These are phyloP conservation scores for Limnanthes douglasii DNA, from an alignment of 345 rosid species.

Conservation along the genomic window DNA sequence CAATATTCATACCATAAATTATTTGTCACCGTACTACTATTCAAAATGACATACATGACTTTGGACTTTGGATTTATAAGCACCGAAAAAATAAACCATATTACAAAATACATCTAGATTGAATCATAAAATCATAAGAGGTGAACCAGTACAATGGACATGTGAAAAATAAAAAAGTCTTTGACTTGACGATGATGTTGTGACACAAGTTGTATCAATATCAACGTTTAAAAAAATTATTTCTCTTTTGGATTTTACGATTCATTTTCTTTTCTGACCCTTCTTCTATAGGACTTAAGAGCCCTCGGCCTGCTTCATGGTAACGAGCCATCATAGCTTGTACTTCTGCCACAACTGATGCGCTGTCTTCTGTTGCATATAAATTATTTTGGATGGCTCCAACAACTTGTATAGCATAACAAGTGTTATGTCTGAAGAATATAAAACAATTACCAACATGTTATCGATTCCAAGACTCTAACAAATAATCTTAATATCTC, in stretches of 20 bases:
- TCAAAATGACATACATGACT: conserved; percentile 7
- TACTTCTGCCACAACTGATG: conserved; percentile 49
- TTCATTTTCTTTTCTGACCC: conserved; percentile 46
- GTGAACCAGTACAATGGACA: conserved; percentile 81
- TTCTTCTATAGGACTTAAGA: conserved; percentile 64
- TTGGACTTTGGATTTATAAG: no score
- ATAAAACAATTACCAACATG: conserved; percentile 32
- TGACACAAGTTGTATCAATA: conserved; percentile 54
- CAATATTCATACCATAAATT: no score
- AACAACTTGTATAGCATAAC: conserved; percentile 35
- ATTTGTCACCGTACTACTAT: no score
- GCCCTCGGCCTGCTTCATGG: conserved; percentile 21
- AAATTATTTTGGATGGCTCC: conserved; percentile 64
- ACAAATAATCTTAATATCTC: conserved; percentile 87
- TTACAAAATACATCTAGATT: no score
- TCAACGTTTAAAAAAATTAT: conserved; percentile 56
- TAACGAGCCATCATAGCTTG: conserved; percentile 41
- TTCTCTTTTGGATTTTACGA: conserved; percentile 63
- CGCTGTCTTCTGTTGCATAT: conserved; percentile 64
- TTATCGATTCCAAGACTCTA: conserved; percentile 51
- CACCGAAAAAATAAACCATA: no score
- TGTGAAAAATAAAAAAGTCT: conserved; percentile 78
- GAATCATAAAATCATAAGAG: conserved; percentile 67
- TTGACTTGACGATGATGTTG: conserved; percentile 67
- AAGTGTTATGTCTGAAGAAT: not conserved